phyloP scores from a whole-genome alignment of 352 stramenopile species.

The Pythium sukuiense region DNA sequence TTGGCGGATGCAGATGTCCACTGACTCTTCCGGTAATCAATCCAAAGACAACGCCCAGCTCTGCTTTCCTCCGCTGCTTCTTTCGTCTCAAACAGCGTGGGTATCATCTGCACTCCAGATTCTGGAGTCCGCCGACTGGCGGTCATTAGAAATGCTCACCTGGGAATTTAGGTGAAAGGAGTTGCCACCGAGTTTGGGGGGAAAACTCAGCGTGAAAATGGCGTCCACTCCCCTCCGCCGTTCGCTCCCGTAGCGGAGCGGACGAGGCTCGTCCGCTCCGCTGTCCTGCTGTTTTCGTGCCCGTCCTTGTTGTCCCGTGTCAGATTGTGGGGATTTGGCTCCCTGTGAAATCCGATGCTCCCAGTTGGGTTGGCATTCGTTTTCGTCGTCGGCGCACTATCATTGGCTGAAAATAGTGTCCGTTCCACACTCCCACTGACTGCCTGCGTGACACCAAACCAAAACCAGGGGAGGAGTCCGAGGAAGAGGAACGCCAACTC shows the following conservation, averaged over 20 bases:
- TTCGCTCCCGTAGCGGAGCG: background rate
- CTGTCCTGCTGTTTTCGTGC: conserved; percentile 23
- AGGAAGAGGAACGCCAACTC: conserved; percentile 23
- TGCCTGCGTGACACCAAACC: conserved; percentile 16
- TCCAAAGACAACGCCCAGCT: background rate
- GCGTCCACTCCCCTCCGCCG: background rate
- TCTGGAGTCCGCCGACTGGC: background rate
- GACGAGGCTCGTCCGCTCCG: background rate
- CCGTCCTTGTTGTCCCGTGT: conserved; percentile 10
- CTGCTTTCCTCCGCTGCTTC: background rate
- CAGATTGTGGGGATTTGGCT: conserved; percentile 17
- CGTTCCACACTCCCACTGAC: conserved; percentile 26
- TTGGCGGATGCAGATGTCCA: conserved; percentile 1
- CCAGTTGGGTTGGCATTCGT: conserved; percentile 20
- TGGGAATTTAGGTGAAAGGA: background rate
- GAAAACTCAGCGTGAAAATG: background rate
- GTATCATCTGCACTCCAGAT: too few relatives aligned
- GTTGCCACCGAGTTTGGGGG: background rate
- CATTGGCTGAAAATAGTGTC: conserved; percentile 20
- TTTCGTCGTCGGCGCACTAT: conserved; percentile 18
- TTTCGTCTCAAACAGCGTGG: background rate
- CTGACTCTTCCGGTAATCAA: background rate
- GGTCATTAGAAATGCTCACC: background rate
- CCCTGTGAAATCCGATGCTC: conserved; percentile 24
- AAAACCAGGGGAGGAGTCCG: conserved; percentile 20